phyloP scores from a whole-genome alignment of 306 rosid species.

The Rosa lucieae region DNA sequence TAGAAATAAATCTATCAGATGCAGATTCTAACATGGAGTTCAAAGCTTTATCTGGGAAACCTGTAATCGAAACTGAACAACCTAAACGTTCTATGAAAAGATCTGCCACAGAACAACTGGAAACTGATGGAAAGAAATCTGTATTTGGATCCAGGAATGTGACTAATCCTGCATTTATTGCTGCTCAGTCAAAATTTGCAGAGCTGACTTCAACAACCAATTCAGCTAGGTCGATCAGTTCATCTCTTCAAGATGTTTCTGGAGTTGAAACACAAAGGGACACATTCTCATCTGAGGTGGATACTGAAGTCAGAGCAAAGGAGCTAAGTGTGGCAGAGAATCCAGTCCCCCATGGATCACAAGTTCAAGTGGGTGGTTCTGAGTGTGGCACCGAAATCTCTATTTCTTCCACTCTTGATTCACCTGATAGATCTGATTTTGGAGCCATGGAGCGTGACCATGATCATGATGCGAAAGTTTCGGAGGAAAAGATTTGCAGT shows the following conservation, averaged over 20 bases:
- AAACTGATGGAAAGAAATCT: constrained; percentile 66
- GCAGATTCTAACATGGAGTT: constrained; percentile 36
- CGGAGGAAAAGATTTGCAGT: constrained; percentile 42
- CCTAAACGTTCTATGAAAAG: constrained; percentile 52
- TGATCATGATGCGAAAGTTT: constrained; percentile 48
- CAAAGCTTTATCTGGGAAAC: constrained; percentile 39
- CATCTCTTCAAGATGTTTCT: constrained; percentile 51
- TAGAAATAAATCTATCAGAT: constrained; percentile 37
- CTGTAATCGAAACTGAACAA: constrained; percentile 50
- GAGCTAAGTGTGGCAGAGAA: constrained; percentile 46
- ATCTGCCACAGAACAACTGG: constrained; percentile 60
- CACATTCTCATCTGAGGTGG: constrained; percentile 29
- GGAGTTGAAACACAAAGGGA: constrained; percentile 49
- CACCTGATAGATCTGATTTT: constrained; percentile 69
- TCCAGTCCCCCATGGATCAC: constrained; percentile 42
- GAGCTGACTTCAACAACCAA: constrained; percentile 49
- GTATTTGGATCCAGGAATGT: constrained; percentile 56
- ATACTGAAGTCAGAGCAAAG: constrained; percentile 43
- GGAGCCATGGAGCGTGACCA: constrained; percentile 51
- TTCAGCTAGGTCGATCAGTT: constrained; percentile 39
- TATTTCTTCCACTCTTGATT: constrained; percentile 84
- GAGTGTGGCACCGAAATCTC: constrained; percentile 85
- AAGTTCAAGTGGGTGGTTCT: constrained; percentile 58
- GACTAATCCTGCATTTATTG: constrained; percentile 67
- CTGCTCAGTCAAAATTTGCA: constrained; percentile 75